Percentiles rank a stretch among this genome's conserved stretches.
Evolutionary conservation across 495 filamentous ascomycete genomes (phyloP).

Genomic region (Penicillium canariense): DNA sequence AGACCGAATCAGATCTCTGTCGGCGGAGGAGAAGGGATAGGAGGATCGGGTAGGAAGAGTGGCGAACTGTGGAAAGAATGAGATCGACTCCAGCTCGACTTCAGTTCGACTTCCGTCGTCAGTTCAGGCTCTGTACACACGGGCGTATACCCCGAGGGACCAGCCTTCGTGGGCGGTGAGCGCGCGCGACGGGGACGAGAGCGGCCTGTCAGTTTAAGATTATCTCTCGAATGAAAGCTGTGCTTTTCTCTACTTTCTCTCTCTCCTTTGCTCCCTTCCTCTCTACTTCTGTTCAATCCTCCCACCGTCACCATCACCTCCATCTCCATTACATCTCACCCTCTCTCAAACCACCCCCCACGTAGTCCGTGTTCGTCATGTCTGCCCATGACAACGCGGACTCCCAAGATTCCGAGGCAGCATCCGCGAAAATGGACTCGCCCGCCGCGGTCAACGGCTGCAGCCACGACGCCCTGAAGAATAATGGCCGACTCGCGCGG

Average conservation of each 20-base stretch:
- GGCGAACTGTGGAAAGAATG: too few relatives aligned
- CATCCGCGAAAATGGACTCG: constrained; percentile 17
- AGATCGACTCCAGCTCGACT: too few relatives aligned
- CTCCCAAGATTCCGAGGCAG: constrained; percentile 19
- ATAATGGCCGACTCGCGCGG: constrained; percentile 14
- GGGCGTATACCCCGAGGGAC: too few relatives aligned
- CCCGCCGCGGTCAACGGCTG: constrained; percentile 9
- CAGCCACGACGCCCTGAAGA: constrained; percentile 6
- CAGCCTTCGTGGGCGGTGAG: constrained; percentile 18
- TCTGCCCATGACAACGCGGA: constrained; percentile 47
- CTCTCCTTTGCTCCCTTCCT: constrained; percentile 4
- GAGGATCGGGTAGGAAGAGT: not conserved
- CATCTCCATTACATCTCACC: constrained; percentile 5
- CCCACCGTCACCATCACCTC: not conserved
- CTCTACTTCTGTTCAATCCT: not conserved
- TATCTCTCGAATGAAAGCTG: constrained; percentile 11
- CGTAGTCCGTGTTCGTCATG: constrained; percentile 47
- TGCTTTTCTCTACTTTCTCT: not conserved
- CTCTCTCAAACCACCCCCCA: constrained; percentile 3
- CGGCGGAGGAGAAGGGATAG: not conserved
- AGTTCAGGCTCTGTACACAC: too few relatives aligned
- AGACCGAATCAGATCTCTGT: not conserved
- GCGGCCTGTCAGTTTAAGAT: constrained; percentile 6
- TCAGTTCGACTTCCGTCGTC: too few relatives aligned
- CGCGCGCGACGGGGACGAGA: constrained; percentile 16